phyloP scores from a whole-genome alignment of 164 flowering plant species.

The Piper longum region DNA sequence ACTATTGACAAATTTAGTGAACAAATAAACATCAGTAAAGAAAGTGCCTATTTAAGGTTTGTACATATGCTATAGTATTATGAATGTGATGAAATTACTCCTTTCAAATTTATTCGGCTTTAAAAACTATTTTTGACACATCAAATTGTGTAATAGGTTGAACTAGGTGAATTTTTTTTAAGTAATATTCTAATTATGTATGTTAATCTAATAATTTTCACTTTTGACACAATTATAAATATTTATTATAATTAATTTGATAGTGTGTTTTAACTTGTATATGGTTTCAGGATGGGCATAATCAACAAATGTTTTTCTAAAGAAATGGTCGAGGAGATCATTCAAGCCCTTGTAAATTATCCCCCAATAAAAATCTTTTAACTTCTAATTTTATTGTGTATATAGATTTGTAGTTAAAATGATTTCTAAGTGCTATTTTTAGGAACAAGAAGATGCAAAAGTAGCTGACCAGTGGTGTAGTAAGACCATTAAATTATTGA shows the following conservation, averaged over 20 bases:
- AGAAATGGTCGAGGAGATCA: conserved; percentile 26
- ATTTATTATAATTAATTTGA: background rate
- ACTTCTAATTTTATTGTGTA: background rate
- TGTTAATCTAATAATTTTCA: too few species aligned
- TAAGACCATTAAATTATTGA: conserved; percentile 32
- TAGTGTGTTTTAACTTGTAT: too few species aligned
- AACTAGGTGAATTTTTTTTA: too few species aligned
- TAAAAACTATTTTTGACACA: too few species aligned
- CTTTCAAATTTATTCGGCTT: too few species aligned
- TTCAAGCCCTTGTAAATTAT: conserved; percentile 40
- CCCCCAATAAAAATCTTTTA: background rate
- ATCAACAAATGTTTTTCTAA: conserved; percentile 35
- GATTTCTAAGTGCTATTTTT: background rate
- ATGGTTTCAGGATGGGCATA: conserved; percentile 38
- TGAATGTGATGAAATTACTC: background rate
- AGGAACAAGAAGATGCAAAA: conserved; percentile 40
- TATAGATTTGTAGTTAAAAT: too few species aligned
- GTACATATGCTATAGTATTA: background rate
- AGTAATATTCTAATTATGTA: too few species aligned
- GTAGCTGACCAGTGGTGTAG: conserved; percentile 41
- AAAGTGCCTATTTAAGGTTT: conserved; percentile 50
- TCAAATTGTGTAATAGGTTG: too few species aligned
- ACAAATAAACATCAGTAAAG: conserved; percentile 40
- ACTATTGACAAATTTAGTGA: conserved; percentile 41
- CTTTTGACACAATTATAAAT: too few species aligned